Percentiles rank a stretch among this genome's conserved stretches.
Conservation (phyloP, 2,329 filamentous ascomycete genomes). For the Daldinia sp. region DNA sequence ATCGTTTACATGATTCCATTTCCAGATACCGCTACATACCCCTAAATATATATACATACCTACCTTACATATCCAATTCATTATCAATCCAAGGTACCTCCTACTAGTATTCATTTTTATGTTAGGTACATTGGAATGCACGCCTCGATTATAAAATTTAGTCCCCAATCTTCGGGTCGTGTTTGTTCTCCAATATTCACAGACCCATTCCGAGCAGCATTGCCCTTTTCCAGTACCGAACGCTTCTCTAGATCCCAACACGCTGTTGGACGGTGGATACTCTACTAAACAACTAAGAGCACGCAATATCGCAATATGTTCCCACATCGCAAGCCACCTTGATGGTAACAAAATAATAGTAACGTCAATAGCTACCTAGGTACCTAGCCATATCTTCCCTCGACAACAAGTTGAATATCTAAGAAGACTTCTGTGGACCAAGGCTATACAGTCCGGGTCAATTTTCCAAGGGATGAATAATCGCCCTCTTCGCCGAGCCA, state of each 20-base stretch:
- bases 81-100: slow-evolving; percentile 18
- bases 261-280: background rate
- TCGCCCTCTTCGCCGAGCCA: background rate
- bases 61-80: background rate
- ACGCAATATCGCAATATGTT: slow-evolving; percentile 5
- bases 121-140: slow-evolving; percentile 22
- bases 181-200: slow-evolving; percentile 6
- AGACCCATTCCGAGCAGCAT: slow-evolving; percentile 10
- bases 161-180: background rate
- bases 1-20: background rate
- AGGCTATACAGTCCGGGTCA: background rate
- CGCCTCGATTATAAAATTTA: background rate
- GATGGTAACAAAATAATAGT: background rate
- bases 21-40: background rate
- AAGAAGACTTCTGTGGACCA: background rate
- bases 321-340: background rate
- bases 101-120: slow-evolving; percentile 10
- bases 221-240: slow-evolving; percentile 6
- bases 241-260: slow-evolving; percentile 2
- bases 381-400: background rate
- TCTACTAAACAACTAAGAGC: background rate
- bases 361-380: background rate
- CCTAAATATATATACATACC: background rate
- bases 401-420: background rate
- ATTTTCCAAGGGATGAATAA: slow-evolving; percentile 7